Percentiles rank a stretch among this genome's conserved stretches.
Evolutionary conservation across 169 alveolate genomes (phyloP).

Genomic region (Plasmodium gaboni): DNA sequence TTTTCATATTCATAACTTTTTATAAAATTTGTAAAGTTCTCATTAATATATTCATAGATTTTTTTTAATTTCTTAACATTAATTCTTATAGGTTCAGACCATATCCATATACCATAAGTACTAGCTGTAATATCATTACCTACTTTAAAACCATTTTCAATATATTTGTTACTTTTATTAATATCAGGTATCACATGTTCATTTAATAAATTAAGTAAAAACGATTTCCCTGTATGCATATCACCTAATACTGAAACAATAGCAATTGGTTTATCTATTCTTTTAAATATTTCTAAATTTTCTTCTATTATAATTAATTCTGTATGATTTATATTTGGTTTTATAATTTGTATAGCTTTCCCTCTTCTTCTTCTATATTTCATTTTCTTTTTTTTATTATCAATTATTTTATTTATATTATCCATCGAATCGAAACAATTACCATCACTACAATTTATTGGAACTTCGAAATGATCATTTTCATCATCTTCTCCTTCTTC

Average conservation of each 20-base stretch:
- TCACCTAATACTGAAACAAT: conserved; percentile 87
- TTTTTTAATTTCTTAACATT: conserved; percentile 56
- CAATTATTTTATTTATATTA: conserved; percentile 52
- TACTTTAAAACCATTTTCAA: conserved; percentile 79
- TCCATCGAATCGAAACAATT: conserved; percentile 51
- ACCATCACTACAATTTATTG: conserved; percentile 49
- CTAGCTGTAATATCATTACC: conserved; percentile 79
- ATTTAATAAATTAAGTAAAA: conserved; percentile 81
- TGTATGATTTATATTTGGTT: conserved; percentile 83
- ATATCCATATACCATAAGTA: conserved; percentile 86
- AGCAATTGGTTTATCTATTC: conserved; percentile 85
- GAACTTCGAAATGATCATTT: conserved; percentile 52
- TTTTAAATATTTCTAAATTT: conserved; percentile 77
- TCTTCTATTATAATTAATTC: conserved; percentile 81
- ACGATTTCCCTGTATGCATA: conserved; percentile 86
- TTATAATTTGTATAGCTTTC: conserved; percentile 81
- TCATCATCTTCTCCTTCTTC: conserved; percentile 30
- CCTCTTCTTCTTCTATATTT: conserved; percentile 66
- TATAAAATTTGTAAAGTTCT: conserved; percentile 37
- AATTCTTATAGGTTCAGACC: conserved; percentile 82
- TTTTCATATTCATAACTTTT: conserved; percentile 75
- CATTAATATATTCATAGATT: conserved; percentile 64
- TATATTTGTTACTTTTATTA: conserved; percentile 53
- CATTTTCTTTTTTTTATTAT: conserved; percentile 58
- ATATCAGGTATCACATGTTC: conserved; percentile 78